Conservation (phyloP, 176 grass and related monocot genomes). For the Pontederia crassipes region DNA sequence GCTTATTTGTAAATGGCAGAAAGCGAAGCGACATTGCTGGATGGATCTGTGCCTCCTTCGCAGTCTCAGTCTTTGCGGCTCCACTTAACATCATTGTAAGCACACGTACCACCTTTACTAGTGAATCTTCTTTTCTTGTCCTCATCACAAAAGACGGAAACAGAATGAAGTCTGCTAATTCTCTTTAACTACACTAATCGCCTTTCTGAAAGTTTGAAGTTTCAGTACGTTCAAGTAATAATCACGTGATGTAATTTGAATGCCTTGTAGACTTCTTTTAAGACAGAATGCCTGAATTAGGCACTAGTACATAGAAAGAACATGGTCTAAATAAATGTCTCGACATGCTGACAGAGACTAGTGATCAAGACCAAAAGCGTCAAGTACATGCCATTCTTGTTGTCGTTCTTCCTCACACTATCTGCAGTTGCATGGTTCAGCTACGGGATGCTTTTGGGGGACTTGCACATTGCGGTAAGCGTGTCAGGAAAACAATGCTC, state of each 20-base stretch:
- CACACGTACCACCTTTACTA: not conserved
- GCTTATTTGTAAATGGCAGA: conserved; percentile 24
- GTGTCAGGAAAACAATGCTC: not conserved
- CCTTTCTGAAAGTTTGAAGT: too few species aligned
- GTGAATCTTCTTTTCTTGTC: not conserved
- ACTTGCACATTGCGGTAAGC: conserved; percentile 56
- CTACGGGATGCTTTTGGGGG: conserved; percentile 59
- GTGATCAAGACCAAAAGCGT: conserved; percentile 83
- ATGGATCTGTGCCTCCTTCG: conserved; percentile 48
- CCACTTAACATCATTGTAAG: conserved; percentile 82
- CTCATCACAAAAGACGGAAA: too few species aligned
- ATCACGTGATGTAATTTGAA: too few species aligned
- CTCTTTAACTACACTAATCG: too few species aligned
- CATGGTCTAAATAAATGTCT: not conserved
- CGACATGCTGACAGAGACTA: conserved; percentile 39
- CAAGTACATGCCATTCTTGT: conserved; percentile 73
- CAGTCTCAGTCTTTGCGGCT: conserved; percentile 61
- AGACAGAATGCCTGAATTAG: not conserved
- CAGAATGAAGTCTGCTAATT: too few species aligned
- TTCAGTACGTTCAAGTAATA: too few species aligned
- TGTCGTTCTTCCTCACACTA: conserved; percentile 79
- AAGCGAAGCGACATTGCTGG: conserved; percentile 39
- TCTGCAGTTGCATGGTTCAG: conserved; percentile 82
- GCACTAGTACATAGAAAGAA: not conserved
- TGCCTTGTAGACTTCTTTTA: not conserved